phyloP scores from a whole-genome alignment of 768 basidiomycete species.

The Multifurca ochricompacta region DNA sequence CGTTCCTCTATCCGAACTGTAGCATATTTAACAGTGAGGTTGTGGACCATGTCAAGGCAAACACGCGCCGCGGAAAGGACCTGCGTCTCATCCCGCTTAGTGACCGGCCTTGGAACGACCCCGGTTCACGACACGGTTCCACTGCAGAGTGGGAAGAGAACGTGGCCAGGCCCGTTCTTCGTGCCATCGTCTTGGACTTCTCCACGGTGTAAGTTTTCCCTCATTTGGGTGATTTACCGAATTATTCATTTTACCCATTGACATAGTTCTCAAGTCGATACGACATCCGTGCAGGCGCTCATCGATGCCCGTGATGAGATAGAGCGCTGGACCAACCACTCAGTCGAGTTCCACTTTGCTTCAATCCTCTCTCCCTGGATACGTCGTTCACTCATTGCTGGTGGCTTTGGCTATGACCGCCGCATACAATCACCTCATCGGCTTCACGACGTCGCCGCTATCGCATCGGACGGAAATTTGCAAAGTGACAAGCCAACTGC shows the following conservation, averaged over 20 bases:
- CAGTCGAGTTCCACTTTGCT: conserved; percentile 92
- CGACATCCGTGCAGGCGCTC: conserved; percentile 84
- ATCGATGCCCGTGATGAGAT: conserved; percentile 82
- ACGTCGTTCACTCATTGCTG: conserved; percentile 78
- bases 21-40: conserved; percentile 61
- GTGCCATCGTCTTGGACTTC: conserved; percentile 89
- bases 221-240: neutral
- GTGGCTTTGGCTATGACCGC: conserved; percentile 79
- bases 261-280: conserved; percentile 76
- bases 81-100: conserved; percentile 50
- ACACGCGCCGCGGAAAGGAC: conserved; percentile 72
- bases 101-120: conserved; percentile 94
- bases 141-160: conserved; percentile 44
- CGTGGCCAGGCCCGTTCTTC: conserved; percentile 54
- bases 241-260: conserved; percentile 3
- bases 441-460: conserved; percentile 63
- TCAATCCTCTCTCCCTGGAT: conserved; percentile 92
- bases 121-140: conserved; percentile 53
- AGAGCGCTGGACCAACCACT: conserved; percentile 77
- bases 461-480: conserved; percentile 54
- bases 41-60: conserved; percentile 72
- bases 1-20: conserved; percentile 78
- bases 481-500: conserved; percentile 28
- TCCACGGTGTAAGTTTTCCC: conserved; percentile 54
- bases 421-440: conserved; percentile 27